A percentile compares a stretch with the other conserved stretches of the same genome.
phyloP scores from a whole-genome alignment of 306 rosid genomes.

The Luffa aegyptiaca region DNA sequence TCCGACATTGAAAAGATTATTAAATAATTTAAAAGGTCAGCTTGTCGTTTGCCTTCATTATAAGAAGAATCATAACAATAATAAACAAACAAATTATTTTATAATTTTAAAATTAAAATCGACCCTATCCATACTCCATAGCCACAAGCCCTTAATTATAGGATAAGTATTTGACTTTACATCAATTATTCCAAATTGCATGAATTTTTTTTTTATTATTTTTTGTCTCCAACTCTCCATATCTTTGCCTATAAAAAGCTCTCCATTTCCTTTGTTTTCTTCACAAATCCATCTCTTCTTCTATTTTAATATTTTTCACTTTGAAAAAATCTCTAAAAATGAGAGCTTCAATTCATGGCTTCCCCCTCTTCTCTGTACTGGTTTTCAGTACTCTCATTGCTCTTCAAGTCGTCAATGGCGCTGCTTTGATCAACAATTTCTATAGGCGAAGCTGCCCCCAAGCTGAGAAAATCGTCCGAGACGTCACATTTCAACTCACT shows the following conservation, averaged over 20 bases:
- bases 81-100: not conserved
- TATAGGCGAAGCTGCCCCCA: conserved; percentile 17
- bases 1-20: not conserved
- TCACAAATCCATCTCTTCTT: not conserved
- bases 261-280: not conserved
- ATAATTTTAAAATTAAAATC: not conserved
- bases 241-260: not conserved
- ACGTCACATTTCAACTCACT: conserved; percentile 11
- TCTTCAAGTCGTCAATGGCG: conserved; percentile 1
- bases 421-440: not conserved
- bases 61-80: not conserved
- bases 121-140: not conserved
- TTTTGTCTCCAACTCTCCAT: not conserved
- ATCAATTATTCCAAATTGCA: not conserved
- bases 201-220: not conserved
- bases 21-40: not conserved
- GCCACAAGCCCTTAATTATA: not conserved
- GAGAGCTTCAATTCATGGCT: not conserved
- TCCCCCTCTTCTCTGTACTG: not conserved
- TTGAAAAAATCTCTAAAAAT: not conserved
- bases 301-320: not conserved
- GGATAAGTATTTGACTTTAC: conserved; percentile 2
- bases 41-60: not conserved
- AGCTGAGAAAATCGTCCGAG: conserved; percentile 9
- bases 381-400: conserved; percentile 10